Evolutionary conservation across 768 basidiomycete genomes (phyloP), one percentile per base, ranked within the genome.

Genomic region (Xerocomellus amylosporus): DNA sequence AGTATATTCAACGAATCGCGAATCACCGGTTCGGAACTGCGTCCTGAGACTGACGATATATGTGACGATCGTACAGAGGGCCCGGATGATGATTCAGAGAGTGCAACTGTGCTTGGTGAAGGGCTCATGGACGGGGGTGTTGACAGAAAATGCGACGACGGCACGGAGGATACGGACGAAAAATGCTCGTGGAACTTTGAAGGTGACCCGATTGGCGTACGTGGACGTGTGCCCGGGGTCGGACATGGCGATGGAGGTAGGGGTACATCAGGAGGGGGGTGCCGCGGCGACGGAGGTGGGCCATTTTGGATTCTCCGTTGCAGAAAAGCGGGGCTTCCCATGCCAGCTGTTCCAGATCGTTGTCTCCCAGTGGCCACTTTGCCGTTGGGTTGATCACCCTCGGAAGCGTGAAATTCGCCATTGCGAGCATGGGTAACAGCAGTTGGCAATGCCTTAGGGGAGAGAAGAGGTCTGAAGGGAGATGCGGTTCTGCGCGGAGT

Each of bases 151-250:
- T 54, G 55, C 20, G 66, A 61, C 17, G 49, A 20, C 1, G 67
- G 58, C 28, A 63, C 47, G 2, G 62, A 68, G 4, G 69, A 69
- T 5, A 69, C 54, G 1, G 69, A 70, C 19, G 69, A 66, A 41
- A 70, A 54, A 37, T 72, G 71, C 20, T 70, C 71, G 38, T 71
- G 69, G 60, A 72, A 70, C 45, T 72, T 70, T 6, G 69, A 71
- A 31, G 55, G 44, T 6, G 55, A 19, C 19, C 30, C 45, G 3
- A 61, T 26, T 2, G 62, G 60, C 5, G 62, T 63, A 8, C 58
- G 57, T 31, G 56, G 43, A 4, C 41, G 54, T 7, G 43, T 26
- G 41, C 31, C 49, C 8, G 49, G 43, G 1, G 22, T 31, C 19
- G 33, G 39, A 47, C 46, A 44, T 2, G 67, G 67, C 3, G 68